These are phyloP conservation scores for Heritiera fomes DNA, from an alignment of 345 rosid genomes.

Conservation along the genomic window DNA sequence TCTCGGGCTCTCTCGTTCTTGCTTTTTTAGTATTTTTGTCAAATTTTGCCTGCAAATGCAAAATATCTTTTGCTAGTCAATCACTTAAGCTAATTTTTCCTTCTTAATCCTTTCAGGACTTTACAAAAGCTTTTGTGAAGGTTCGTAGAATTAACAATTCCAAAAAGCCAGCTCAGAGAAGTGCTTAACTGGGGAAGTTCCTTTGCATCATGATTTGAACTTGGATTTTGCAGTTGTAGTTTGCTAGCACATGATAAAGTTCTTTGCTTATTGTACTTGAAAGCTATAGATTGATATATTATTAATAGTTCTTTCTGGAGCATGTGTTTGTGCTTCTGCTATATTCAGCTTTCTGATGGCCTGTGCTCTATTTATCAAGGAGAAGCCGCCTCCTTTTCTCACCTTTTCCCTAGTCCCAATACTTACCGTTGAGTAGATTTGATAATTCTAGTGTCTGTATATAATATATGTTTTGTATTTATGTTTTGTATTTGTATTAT, in stretches of 20 bases:
- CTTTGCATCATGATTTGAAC: neutral
- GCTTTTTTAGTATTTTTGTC: neutral
- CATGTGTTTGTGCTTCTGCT: neutral
- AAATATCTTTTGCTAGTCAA: neutral
- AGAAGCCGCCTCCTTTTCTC: neutral
- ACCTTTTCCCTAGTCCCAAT: neutral
- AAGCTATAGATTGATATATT: neutral
- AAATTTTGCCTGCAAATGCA: neutral
- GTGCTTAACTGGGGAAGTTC: neutral
- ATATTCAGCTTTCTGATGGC: neutral
- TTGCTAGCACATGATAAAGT: neutral
- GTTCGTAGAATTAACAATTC: constrained; percentile 62
- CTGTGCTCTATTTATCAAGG: neutral
- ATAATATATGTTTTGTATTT: no score
- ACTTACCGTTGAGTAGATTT: no score
- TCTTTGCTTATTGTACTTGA: neutral
- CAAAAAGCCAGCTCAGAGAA: constrained; percentile 31
- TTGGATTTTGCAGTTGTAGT: neutral
- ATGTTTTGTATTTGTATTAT: no score
- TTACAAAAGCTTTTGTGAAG: constrained; percentile 50
- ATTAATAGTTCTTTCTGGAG: neutral
- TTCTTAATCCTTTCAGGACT: constrained; percentile 36
- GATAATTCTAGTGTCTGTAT: no score
- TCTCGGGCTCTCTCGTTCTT: neutral
- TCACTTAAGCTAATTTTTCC: neutral